Evolutionary conservation across 306 rosid species (phyloP).

Genomic region (Canavalia gladiata): DNA sequence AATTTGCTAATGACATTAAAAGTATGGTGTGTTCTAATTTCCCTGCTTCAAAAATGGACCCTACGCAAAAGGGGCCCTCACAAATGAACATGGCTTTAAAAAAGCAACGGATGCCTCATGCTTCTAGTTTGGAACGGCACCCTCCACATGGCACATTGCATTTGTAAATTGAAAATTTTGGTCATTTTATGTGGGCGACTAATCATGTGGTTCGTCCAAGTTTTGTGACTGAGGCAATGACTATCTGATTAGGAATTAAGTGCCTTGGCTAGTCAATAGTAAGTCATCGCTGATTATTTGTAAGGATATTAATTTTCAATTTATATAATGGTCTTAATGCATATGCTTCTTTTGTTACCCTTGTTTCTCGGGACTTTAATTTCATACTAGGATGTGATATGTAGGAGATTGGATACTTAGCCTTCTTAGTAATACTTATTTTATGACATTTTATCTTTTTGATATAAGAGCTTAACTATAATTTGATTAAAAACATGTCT

Average conservation of each 20-base stretch:
- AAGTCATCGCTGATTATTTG: slow-evolving; percentile 10
- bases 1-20: slow-evolving; percentile 33
- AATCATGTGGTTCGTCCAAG: slow-evolving; percentile 38
- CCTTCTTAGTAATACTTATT: too few relatives aligned
- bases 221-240: slow-evolving; percentile 50
- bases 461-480: too few relatives aligned
- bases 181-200: slow-evolving; percentile 45
- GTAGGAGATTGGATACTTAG: too few relatives aligned
- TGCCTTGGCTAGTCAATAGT: background rate
- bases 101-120: slow-evolving; percentile 30
- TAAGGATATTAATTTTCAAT: slow-evolving; percentile 21
- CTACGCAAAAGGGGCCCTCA: slow-evolving; percentile 19
- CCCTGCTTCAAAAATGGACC: slow-evolving; percentile 21
- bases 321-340: slow-evolving; percentile 38
- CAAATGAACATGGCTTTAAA: slow-evolving; percentile 21
- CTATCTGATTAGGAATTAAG: slow-evolving; percentile 41
- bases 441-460: too few relatives aligned
- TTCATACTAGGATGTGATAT: background rate
- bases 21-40: slow-evolving; percentile 8
- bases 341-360: background rate
- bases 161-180: slow-evolving; percentile 48
- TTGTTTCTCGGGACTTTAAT: background rate
- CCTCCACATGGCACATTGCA: slow-evolving; percentile 24
- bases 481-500: too few relatives aligned
- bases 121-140: slow-evolving; percentile 42